Evolutionary conservation across 2,329 filamentous ascomycete genomes (phyloP).

Genomic region (Alternaria triticimaculans): DNA sequence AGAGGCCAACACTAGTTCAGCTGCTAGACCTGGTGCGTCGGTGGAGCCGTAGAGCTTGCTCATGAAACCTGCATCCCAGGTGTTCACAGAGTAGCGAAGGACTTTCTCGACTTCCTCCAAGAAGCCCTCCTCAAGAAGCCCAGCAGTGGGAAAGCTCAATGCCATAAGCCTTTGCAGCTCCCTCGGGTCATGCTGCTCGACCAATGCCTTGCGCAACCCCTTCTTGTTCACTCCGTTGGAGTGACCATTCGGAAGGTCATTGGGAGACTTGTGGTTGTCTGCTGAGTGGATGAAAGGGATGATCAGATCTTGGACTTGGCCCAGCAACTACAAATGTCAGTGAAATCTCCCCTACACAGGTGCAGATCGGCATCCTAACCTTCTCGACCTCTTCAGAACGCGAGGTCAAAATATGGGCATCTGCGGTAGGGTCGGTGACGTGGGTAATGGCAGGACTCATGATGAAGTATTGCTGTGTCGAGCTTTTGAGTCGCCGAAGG

Average conservation of each 20-base stretch:
- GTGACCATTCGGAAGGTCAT: not conserved
- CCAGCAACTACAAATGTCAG: not conserved
- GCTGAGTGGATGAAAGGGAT: not conserved
- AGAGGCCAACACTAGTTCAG: not conserved
- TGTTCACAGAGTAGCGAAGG: not conserved
- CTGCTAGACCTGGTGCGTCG: not conserved
- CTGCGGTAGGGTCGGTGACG: not conserved
- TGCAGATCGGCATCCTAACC: not conserved
- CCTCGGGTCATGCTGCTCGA: not conserved
- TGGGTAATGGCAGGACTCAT: not conserved
- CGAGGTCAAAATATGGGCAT: not conserved
- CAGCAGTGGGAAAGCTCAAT: not conserved
- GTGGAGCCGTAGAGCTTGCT: not conserved
- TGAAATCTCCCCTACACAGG: not conserved
- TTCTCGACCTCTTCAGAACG: not conserved
- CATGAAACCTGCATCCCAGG: not conserved
- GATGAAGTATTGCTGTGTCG: not conserved
- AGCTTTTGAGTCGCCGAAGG: not conserved
- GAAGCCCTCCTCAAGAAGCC: not conserved
- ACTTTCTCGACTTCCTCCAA: not conserved
- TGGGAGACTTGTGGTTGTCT: not conserved
- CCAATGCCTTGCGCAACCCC: not conserved
- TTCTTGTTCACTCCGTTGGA: not conserved
- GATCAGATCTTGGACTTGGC: not conserved
- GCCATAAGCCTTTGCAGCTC: not conserved